Evolutionary conservation across 169 alveolate genomes (phyloP).

Genomic region (Plasmodium ovale): DNA sequence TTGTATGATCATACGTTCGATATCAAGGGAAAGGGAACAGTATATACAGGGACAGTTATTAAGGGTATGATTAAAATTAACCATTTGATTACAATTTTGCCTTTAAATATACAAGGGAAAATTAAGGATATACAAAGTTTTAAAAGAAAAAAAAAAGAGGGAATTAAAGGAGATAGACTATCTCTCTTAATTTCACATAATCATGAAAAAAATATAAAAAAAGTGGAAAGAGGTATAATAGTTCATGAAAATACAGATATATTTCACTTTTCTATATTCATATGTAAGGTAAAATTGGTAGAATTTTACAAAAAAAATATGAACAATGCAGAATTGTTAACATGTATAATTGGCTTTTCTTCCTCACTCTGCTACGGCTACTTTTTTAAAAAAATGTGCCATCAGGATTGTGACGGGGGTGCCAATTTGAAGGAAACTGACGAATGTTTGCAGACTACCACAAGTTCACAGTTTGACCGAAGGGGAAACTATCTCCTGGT

Average conservation of each 20-base stretch:
- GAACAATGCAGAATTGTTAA: constrained; percentile 20
- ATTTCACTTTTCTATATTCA: constrained; percentile 28
- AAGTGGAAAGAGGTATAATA: constrained; percentile 60
- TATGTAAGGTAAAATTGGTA: constrained; percentile 37
- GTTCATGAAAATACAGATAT: constrained; percentile 18
- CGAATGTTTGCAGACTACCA: background rate
- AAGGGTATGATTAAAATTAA: constrained; percentile 79
- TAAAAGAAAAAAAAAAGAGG: constrained; percentile 42
- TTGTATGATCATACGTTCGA: constrained; percentile 92
- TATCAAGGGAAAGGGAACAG: constrained; percentile 91
- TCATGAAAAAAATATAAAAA: constrained; percentile 5
- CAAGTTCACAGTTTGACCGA: background rate
- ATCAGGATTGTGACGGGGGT: background rate
- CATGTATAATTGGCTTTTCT: constrained; percentile 69
- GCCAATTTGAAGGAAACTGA: background rate
- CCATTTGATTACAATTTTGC: background rate
- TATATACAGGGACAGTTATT: constrained; percentile 91
- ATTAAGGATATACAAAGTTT: constrained; percentile 69
- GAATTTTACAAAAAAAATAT: constrained; percentile 38
- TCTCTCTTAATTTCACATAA: constrained; percentile 47
- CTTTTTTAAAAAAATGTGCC: constrained; percentile 17
- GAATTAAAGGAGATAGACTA: constrained; percentile 32
- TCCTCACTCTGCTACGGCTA: constrained; percentile 58
- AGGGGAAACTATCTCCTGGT: constrained; percentile 2
- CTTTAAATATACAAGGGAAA: constrained; percentile 38